A percentile compares a stretch with the other conserved stretches of the same genome.
phyloP scores from a whole-genome alignment of 495 filamentous ascomycete genomes.

The Neurospora sp. region DNA sequence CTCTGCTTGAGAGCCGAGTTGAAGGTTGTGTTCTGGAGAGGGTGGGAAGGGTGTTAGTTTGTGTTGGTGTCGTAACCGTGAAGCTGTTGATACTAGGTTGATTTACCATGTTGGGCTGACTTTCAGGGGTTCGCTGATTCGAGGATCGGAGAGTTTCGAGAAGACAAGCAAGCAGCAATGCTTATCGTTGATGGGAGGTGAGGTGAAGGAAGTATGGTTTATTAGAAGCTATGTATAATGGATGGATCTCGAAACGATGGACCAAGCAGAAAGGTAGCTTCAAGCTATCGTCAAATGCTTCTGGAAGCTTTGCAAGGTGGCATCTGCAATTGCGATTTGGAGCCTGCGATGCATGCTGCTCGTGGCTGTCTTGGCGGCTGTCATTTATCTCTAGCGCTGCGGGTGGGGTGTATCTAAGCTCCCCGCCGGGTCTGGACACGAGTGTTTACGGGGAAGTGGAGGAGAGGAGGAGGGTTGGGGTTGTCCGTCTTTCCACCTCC shows the following conservation, averaged over 20 bases:
- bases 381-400: not conserved
- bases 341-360: not conserved
- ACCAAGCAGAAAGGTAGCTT: not conserved
- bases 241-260: not conserved
- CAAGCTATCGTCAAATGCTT: not conserved
- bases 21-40: conserved; percentile 70
- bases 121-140: not conserved
- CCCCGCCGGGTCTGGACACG: not conserved
- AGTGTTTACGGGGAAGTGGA: not conserved
- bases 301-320: not conserved
- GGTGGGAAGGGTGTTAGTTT: not conserved
- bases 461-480: not conserved
- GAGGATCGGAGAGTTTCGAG: not conserved
- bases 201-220: not conserved
- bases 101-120: not conserved
- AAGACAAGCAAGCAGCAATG: not conserved
- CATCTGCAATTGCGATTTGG: not conserved
- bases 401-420: not conserved
- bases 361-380: not conserved
- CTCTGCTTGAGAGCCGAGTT: conserved; percentile 93
- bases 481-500: not conserved
- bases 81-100: not conserved
- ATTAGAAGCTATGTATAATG: not conserved
- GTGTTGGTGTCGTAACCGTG: not conserved
- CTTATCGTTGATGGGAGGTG: not conserved